phyloP scores from a whole-genome alignment of 345 rosid genomes.

The Citropsis articulata region DNA sequence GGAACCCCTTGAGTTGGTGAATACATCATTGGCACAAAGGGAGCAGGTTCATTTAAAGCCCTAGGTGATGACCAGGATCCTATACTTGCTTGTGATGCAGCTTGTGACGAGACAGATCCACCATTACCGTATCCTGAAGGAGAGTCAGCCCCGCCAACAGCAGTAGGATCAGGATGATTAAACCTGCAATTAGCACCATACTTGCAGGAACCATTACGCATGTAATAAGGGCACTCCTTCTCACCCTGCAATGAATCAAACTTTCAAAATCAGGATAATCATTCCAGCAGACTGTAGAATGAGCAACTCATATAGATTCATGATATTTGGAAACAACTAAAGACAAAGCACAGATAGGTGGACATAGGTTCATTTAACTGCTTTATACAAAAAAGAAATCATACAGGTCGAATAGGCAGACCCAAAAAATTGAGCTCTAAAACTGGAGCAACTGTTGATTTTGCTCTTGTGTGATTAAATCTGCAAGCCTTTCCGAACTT shows the following conservation, averaged over 20 bases:
- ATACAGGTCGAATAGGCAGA: constrained; percentile 78
- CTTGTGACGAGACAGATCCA: constrained; percentile 46
- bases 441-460: constrained; percentile 27
- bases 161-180: constrained; percentile 90
- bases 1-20: constrained; percentile 59
- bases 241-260: constrained; percentile 52
- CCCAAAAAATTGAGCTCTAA: constrained; percentile 82
- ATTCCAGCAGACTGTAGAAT: background rate
- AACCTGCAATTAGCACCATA: constrained; percentile 78
- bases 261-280: background rate
- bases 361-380: background rate
- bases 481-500: constrained; percentile 85
- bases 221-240: constrained; percentile 81
- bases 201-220: constrained; percentile 96
- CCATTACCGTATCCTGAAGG: constrained; percentile 51
- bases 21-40: constrained; percentile 58
- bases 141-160: constrained; percentile 46
- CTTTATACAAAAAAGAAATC: background rate
- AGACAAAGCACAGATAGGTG: background rate
- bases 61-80: constrained; percentile 75
- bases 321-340: background rate
- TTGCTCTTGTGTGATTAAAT: constrained; percentile 64
- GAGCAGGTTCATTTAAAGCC: constrained; percentile 43
- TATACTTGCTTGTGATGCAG: constrained; percentile 48
- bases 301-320: background rate